A percentile compares a stretch with the other conserved stretches of the same genome.
Evolutionary conservation across 78 protist genomes (phyloP).

Genomic region (Tieghemostelium lacteum): DNA sequence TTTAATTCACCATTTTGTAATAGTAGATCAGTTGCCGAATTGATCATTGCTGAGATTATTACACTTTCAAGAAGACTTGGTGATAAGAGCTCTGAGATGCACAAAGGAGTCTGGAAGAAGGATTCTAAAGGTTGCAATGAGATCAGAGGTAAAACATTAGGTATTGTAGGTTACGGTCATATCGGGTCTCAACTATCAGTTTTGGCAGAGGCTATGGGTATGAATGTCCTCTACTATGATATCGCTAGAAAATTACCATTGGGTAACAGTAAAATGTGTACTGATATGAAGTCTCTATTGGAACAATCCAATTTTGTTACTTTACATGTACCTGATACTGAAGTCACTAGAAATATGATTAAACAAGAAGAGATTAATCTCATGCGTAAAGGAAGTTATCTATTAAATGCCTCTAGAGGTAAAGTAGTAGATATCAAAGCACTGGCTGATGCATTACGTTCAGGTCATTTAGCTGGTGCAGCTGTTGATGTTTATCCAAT

Average conservation of each 20-base stretch:
- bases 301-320: conserved; percentile 90
- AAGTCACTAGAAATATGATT: conserved; percentile 85
- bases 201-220: conserved; percentile 94
- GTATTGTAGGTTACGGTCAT: conserved; percentile 91
- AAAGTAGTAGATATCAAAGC: conserved; percentile 85
- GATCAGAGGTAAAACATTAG: conserved; percentile 94
- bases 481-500: conserved; percentile 93
- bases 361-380: conserved; percentile 63
- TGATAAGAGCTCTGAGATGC: conserved; percentile 87
- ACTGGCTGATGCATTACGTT: conserved; percentile 81
- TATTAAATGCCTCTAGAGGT: conserved; percentile 93
- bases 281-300: conserved; percentile 69
- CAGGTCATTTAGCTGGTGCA: conserved; percentile 92
- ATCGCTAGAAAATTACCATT: conserved; percentile 80
- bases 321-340: conserved; percentile 93
- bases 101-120: conserved; percentile 89
- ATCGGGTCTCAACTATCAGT: conserved; percentile 92
- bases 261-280: conserved; percentile 83
- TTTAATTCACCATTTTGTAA: conserved; percentile 51
- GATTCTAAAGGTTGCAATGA: conserved; percentile 86
- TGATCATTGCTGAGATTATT: conserved; percentile 92
- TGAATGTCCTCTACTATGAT: conserved; percentile 92
- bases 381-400: conserved; percentile 87
- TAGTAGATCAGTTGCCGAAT: conserved; percentile 83
- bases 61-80: conserved; percentile 89